Percentiles rank a stretch among this genome's conserved stretches.
Conservation (phyloP, 768 basidiomycete genomes). For the Trametes cinnabarina region DNA sequence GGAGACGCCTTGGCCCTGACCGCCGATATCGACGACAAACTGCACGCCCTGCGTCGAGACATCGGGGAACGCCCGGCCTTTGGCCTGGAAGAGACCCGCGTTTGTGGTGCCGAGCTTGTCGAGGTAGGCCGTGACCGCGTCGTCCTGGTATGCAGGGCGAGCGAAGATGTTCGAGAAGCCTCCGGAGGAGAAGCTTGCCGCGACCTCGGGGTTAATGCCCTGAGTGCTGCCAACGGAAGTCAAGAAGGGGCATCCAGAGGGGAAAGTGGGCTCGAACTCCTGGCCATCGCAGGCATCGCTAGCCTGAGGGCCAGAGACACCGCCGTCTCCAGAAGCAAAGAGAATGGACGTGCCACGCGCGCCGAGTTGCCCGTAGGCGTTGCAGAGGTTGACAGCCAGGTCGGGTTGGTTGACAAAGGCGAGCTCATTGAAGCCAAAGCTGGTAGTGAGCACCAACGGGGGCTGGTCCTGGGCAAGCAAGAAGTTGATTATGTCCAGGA, state of each 20-base stretch:
- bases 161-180: conserved; percentile 33
- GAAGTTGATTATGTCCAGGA: conserved; percentile 34
- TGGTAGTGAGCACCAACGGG: conserved; percentile 35
- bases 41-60: conserved; percentile 55
- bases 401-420: conserved; percentile 22
- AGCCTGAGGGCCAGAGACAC: conserved; percentile 32
- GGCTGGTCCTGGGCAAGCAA: conserved; percentile 24
- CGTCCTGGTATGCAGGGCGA: conserved; percentile 25
- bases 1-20: conserved; percentile 23
- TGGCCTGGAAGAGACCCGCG: conserved; percentile 22
- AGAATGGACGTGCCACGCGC: conserved; percentile 36
- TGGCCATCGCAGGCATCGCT: conserved; percentile 41
- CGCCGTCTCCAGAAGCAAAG: conserved; percentile 40
- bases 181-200: conserved; percentile 28
- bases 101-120: conserved; percentile 19
- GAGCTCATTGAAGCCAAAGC: conserved; percentile 35
- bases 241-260: conserved; percentile 38
- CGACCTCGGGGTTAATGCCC: conserved; percentile 27
- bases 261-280: background rate
- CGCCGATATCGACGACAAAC: conserved; percentile 41
- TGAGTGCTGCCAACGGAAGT: conserved; percentile 36
- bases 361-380: conserved; percentile 35
- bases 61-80: conserved; percentile 54
- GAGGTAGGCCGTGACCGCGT: conserved; percentile 20
- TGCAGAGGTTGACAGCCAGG: conserved; percentile 32